Evolutionary conservation across 129 eudicot genomes (phyloP).

Genomic region (Pulicaria dysenterica): DNA sequence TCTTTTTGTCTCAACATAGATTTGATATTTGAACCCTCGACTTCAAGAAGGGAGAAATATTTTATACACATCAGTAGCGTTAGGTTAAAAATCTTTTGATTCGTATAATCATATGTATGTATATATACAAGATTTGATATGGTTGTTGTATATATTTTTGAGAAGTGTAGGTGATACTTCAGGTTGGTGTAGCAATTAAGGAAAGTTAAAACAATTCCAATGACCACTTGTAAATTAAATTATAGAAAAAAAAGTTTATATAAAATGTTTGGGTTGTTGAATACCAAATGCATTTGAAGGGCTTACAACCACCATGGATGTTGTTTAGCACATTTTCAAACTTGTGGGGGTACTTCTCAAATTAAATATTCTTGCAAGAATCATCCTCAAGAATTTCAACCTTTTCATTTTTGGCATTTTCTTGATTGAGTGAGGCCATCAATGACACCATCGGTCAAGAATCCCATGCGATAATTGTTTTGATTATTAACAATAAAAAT

Average conservation of each 20-base stretch:
- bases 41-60: no score
- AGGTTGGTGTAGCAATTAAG: background rate
- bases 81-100: no score
- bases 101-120: no score
- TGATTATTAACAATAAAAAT: background rate
- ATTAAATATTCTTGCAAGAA: constrained; percentile 33
- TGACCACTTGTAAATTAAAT: constrained; percentile 7
- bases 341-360: constrained; percentile 42
- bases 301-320: constrained; percentile 36
- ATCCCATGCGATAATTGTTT: constrained; percentile 25
- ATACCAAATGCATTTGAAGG: constrained; percentile 40
- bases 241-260: background rate
- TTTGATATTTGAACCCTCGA: no score
- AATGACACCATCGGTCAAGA: constrained; percentile 31
- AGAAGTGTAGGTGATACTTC: constrained; percentile 22
- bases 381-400: constrained; percentile 22
- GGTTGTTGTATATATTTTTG: background rate
- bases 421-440: constrained; percentile 30
- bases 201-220: background rate
- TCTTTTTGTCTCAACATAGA: no score
- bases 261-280: constrained; percentile 25
- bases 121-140: no score
- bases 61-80: no score
- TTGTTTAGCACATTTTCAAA: constrained; percentile 43
- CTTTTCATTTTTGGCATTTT: constrained; percentile 20